phyloP scores from a whole-genome alignment of 805 yeast genomes.

The Sungouiozyma ichnusensis region DNA sequence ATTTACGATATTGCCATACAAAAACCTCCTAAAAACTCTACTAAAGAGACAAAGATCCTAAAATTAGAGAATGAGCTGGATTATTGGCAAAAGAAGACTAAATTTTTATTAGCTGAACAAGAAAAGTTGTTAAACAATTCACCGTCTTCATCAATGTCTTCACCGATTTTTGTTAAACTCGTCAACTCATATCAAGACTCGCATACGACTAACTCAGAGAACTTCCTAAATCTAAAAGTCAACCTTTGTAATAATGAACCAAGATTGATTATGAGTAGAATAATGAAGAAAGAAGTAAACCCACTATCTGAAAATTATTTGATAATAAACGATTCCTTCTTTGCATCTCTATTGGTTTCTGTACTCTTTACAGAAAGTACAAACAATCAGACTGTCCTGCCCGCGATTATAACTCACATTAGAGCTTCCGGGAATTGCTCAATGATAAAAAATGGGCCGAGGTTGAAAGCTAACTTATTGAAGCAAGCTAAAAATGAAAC shows the following conservation, averaged over 20 bases:
- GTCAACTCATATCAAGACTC: neutral
- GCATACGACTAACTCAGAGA: neutral
- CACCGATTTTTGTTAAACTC: neutral
- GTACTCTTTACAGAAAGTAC: slow-evolving; percentile 13
- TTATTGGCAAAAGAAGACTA: slow-evolving; percentile 25
- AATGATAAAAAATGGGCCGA: slow-evolving; percentile 3
- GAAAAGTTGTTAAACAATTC: neutral
- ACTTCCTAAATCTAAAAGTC: slow-evolving; percentile 6
- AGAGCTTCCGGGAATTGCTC: slow-evolving; percentile 6
- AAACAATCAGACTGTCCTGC: slow-evolving; percentile 7
- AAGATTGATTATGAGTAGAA: slow-evolving; percentile 19
- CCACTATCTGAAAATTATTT: slow-evolving; percentile 25
- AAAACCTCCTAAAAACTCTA: slow-evolving; percentile 24
- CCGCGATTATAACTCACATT: slow-evolving; percentile 17
- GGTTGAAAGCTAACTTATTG: slow-evolving; percentile 15
- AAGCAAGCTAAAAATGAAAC: slow-evolving; percentile 9
- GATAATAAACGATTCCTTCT: slow-evolving; percentile 21
- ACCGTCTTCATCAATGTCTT: neutral
- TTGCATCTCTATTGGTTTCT: slow-evolving; percentile 18
- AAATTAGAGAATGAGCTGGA: slow-evolving; percentile 24
- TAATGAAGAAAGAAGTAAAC: slow-evolving; percentile 24
- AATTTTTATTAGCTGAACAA: slow-evolving; percentile 6
- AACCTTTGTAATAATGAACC: slow-evolving; percentile 20
- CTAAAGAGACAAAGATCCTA: slow-evolving; percentile 24
- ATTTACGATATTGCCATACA: slow-evolving; percentile 26